Evolutionary conservation across 768 basidiomycete genomes (phyloP).

Genomic region (Pleurotus ostreatus): DNA sequence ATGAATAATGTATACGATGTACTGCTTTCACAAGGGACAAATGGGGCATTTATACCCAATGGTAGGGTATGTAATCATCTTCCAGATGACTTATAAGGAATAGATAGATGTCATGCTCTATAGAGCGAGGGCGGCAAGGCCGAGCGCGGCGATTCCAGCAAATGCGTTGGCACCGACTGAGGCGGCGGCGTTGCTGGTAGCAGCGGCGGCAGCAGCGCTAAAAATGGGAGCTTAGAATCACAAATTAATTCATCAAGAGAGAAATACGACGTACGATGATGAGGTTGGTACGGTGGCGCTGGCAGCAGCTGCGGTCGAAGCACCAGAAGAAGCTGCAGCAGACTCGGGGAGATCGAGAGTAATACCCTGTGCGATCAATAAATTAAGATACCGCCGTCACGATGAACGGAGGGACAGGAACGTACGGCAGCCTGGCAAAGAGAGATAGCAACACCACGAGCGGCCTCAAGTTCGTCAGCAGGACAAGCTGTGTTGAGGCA

Average conservation of each 20-base stretch:
- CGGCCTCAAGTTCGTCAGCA: conserved; percentile 19
- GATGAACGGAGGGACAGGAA: not conserved
- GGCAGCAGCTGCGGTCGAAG: not conserved
- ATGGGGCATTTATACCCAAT: too few relatives aligned
- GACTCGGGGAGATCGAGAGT: conserved; percentile 1
- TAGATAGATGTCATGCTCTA: not conserved
- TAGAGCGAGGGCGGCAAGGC: conserved; percentile 4
- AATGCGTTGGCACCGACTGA: conserved; percentile 2
- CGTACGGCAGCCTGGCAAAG: not conserved
- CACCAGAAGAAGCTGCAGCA: not conserved
- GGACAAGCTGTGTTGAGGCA: conserved; percentile 16
- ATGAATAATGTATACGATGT: too few relatives aligned
- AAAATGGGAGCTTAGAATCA: not conserved
- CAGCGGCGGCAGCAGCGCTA: not conserved
- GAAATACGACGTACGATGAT: not conserved
- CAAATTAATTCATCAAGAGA: not conserved
- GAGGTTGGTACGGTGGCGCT: not conserved
- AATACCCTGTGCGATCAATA: not conserved
- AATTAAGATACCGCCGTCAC: not conserved
- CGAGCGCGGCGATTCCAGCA: conserved; percentile 2
- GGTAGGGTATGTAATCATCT: too few relatives aligned
- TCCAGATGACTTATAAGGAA: too few relatives aligned
- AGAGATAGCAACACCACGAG: conserved; percentile 11
- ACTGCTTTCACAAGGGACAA: too few relatives aligned
- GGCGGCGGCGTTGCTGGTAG: not conserved